Evolutionary conservation across 139 green algal genomes (phyloP).

Genomic region (Coelastrella sp.): DNA sequence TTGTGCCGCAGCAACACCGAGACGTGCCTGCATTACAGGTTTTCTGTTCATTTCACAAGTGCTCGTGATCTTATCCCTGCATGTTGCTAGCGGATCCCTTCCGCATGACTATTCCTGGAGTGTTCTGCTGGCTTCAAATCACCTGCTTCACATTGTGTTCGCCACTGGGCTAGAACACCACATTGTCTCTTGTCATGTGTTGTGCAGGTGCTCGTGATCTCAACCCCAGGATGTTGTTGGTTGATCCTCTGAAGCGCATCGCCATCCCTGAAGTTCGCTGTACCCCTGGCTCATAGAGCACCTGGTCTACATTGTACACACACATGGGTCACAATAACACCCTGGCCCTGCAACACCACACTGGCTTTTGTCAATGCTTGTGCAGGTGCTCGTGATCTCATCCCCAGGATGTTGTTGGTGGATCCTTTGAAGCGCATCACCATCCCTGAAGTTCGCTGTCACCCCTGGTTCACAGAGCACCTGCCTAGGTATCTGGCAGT

Average conservation of each 20-base stretch:
- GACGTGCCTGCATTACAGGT: too few relatives aligned
- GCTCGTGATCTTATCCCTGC: conserved; percentile 97
- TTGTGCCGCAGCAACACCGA: too few relatives aligned
- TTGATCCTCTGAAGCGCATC: conserved; percentile 99
- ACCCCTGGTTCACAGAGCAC: conserved; percentile 96
- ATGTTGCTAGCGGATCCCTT: conserved; percentile 99
- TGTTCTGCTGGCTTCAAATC: conserved; percentile 95
- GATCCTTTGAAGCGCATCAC: conserved; percentile 99
- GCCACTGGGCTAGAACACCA: too few relatives aligned
- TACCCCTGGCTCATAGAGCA: conserved; percentile 96
- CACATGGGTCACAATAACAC: too few relatives aligned
- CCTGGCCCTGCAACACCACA: too few relatives aligned
- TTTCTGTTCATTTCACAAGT: conserved; percentile 54
- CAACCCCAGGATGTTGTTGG: conserved; percentile 98
- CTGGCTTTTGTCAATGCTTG: not conserved
- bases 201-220: conserved; percentile 91
- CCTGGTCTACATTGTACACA: conserved; percentile 66
- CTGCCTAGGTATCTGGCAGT: conserved; percentile 97
- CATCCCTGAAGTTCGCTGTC: conserved; percentile 96
- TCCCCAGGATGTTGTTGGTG: conserved; percentile 98
- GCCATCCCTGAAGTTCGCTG: conserved; percentile 98
- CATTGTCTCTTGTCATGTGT: not conserved
- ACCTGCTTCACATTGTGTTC: conserved; percentile 73
- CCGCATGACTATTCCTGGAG: conserved; percentile 98
- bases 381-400: conserved; percentile 94